Conservation (phyloP, 1,284 basidiomycete genomes). For the Phlebopus sp. region DNA sequence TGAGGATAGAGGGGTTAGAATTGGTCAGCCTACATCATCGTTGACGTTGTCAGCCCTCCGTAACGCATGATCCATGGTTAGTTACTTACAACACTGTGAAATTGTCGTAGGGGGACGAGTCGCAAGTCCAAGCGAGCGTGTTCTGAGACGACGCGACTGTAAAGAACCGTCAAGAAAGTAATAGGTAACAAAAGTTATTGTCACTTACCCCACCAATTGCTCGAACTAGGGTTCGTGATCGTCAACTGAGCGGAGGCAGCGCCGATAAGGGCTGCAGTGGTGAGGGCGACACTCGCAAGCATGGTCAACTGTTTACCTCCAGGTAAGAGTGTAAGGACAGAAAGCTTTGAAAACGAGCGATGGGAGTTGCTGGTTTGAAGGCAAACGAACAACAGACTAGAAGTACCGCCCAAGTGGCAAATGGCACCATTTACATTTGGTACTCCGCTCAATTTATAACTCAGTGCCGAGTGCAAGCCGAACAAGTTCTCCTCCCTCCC, state of each 20-base stretch:
- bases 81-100: conserved; percentile 43
- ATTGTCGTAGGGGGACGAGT: conserved; percentile 30
- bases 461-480: not conserved
- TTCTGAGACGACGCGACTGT: conserved; percentile 37
- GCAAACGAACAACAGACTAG: conserved; percentile 4
- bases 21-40: conserved; percentile 38
- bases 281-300: conserved; percentile 36
- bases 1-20: conserved; percentile 34
- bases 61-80: not conserved
- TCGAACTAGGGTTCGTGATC: conserved; percentile 36
- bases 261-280: conserved; percentile 35
- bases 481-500: not conserved
- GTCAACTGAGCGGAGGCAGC: conserved; percentile 36
- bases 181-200: not conserved
- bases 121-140: conserved; percentile 42
- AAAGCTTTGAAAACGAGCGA: conserved; percentile 24
- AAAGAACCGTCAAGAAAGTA: not conserved
- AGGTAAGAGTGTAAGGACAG: conserved; percentile 14
- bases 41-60: conserved; percentile 9
- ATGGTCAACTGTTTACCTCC: conserved; percentile 24
- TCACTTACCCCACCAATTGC: conserved; percentile 49
- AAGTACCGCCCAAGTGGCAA: conserved; percentile 3
- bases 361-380: conserved; percentile 1
- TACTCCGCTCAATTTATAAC: conserved; percentile 7
- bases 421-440: not conserved